phyloP scores from a whole-genome alignment of 2,329 filamentous ascomycete genomes.

The Emergomyces orientalis region DNA sequence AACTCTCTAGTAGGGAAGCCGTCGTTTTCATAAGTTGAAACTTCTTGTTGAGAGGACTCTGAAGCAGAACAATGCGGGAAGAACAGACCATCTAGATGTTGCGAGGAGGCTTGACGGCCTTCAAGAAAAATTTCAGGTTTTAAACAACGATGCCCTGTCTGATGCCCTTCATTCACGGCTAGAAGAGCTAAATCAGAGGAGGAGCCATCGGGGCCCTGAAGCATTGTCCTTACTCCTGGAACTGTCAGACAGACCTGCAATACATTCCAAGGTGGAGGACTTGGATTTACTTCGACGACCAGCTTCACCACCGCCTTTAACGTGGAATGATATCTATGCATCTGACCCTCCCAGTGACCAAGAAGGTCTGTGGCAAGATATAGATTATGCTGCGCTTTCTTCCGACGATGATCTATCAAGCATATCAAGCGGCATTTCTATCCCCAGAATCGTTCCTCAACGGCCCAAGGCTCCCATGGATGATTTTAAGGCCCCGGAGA shows the following conservation, averaged over 20 bases:
- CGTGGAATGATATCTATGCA: conserved; percentile 69
- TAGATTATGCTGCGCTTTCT: conserved; percentile 31
- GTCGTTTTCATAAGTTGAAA: conserved; percentile 24
- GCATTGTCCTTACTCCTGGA: conserved; percentile 67
- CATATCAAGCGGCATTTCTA: conserved; percentile 26
- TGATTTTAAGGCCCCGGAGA: conserved; percentile 28
- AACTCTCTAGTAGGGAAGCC: conserved; percentile 21
- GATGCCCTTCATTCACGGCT: conserved; percentile 56
- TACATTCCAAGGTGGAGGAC: conserved; percentile 56
- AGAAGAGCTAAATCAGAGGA: conserved; percentile 46
- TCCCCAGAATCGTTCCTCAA: conserved; percentile 22
- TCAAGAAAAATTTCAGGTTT: conserved; percentile 76
- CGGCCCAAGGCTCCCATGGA: conserved; percentile 22
- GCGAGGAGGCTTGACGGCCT: conserved; percentile 57
- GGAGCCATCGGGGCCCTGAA: conserved; percentile 65
- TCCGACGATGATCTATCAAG: conserved; percentile 33
- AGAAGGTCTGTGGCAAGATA: conserved; percentile 35
- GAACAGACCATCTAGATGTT: conserved; percentile 69
- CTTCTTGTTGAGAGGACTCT: conserved; percentile 27
- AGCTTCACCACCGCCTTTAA: conserved; percentile 45
- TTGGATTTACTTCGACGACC: conserved; percentile 48
- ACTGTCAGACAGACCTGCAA: conserved; percentile 69
- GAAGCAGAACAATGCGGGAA: conserved; percentile 42
- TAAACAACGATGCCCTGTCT: conserved; percentile 69
- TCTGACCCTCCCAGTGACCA: conserved; percentile 60